Evolutionary conservation across 331 rosid genomes (phyloP).

Genomic region (Pyracantha coccinea): DNA sequence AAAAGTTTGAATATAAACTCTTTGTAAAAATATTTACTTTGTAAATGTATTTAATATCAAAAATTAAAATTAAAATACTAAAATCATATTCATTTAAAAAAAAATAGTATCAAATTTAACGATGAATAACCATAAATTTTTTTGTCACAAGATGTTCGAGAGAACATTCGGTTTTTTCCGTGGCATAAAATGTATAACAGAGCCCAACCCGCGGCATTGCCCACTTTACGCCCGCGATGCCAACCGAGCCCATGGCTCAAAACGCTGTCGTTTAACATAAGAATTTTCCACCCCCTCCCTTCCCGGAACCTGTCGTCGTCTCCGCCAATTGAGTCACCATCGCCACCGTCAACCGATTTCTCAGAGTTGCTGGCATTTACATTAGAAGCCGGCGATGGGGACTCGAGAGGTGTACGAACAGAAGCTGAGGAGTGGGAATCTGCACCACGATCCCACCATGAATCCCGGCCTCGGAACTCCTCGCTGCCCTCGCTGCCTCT

Average conservation of each 20-base stretch:
- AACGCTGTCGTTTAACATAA: neutral
- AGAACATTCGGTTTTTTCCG: neutral
- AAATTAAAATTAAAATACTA: no score
- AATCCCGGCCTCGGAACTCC: slow-evolving; percentile 76
- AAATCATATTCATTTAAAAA: no score
- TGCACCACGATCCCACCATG: slow-evolving; percentile 69
- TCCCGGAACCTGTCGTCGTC: neutral
- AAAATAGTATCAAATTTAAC: no score
- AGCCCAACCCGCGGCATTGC: neutral
- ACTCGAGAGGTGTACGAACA: slow-evolving; percentile 76
- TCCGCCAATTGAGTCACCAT: neutral
- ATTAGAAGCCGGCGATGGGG: slow-evolving; percentile 35
- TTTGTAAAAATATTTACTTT: no score
- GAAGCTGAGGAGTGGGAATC: slow-evolving; percentile 63
- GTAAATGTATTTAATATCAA: no score
- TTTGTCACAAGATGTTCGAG: no score
- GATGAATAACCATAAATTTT: no score
- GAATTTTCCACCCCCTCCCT: neutral
- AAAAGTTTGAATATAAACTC: no score
- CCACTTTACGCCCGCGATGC: neutral
- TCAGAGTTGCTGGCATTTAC: neutral
- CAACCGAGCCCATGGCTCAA: neutral
- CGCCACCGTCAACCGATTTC: neutral
- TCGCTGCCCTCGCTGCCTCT: slow-evolving; percentile 89
- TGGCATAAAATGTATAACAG: neutral